Evolutionary conservation across 306 rosid species (phyloP), one percentile per base, ranked within the genome.

Genomic region (Cicer chorassanicum): DNA sequence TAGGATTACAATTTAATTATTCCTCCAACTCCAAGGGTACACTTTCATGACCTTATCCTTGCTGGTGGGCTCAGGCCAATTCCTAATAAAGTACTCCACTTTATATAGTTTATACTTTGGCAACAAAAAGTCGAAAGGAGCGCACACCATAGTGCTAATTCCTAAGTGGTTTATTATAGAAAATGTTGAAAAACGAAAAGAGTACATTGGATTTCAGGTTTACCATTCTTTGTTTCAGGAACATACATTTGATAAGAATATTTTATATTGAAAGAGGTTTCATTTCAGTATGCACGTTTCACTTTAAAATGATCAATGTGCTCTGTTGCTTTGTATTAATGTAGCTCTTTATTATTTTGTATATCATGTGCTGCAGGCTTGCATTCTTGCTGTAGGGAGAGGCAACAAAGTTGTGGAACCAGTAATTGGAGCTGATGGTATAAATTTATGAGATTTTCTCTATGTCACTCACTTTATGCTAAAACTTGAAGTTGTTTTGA

Each of bases 381-480:
- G 99, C 78, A 94, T 94, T 82, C 95, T 94, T 69, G 99, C 99
- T 41, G 98, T 94, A 21, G 98, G 99, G 42, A 90, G 96, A 86
- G 99, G 99, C 84, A 94, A 85, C 84, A 89, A 90, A 87, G 95
- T 90, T 72, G 89, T 94, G 59, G 93, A 87, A 83, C 89, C 96
- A 46, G 87, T 85, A 51, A 77, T 82, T 51, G 97, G 90, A 73
- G 73, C 81, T 72, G 97, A 94, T 82, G 97, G 97, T 94, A 91
- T 78, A 73, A 54, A 46, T 62, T 82, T 77, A 21, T 68, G 34
- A 29, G 66, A 45, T 62, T 65, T 82, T 50, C 56, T 81, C 13
- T 57, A 11, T 61, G 54, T 7, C 9, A 42, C 59, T 29, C 18
- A 36, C 75, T 70, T 44, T 44, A 42, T 61, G 76, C 75, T 36